Evolutionary conservation across 2,329 filamentous ascomycete genomes (phyloP).

Genomic region (Aspergillus hortae): DNA sequence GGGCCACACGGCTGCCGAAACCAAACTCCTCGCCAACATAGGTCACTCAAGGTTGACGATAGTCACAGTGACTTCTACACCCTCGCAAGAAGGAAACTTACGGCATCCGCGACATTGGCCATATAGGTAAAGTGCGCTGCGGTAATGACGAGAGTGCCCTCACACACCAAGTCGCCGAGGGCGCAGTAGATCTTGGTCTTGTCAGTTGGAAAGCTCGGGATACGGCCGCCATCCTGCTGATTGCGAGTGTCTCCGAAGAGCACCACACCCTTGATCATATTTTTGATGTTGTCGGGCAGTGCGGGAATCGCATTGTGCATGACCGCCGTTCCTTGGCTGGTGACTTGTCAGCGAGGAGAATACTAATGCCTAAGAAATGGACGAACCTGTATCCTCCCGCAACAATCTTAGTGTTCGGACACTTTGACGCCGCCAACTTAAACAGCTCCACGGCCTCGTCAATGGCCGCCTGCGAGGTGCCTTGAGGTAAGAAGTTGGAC

Average conservation of each 20-base stretch:
- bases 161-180: conserved; percentile 48
- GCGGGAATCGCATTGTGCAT: conserved; percentile 37
- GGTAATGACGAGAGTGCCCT: conserved; percentile 41
- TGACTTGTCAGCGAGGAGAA: background rate
- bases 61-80: background rate
- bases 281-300: conserved; percentile 24
- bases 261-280: conserved; percentile 39
- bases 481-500: conserved; percentile 10
- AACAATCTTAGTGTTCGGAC: conserved; percentile 11
- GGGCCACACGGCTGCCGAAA: background rate
- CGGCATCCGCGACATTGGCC: conserved; percentile 1
- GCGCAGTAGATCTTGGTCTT: conserved; percentile 50
- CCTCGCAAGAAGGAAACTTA: conserved; percentile 15
- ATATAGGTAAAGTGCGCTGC: conserved; percentile 13
- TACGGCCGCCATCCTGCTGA: conserved; percentile 36
- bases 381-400: conserved; percentile 12
- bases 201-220: conserved; percentile 37
- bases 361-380: no score
- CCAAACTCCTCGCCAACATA: background rate
- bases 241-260: conserved; percentile 46
- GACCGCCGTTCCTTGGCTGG: conserved; percentile 43
- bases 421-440: conserved; percentile 9
- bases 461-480: conserved; percentile 8
- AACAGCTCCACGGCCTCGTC: conserved; percentile 9
- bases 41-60: background rate